Evolutionary conservation across 805 yeast species (phyloP).

Genomic region (Cyberlindnera xylosilytica): DNA sequence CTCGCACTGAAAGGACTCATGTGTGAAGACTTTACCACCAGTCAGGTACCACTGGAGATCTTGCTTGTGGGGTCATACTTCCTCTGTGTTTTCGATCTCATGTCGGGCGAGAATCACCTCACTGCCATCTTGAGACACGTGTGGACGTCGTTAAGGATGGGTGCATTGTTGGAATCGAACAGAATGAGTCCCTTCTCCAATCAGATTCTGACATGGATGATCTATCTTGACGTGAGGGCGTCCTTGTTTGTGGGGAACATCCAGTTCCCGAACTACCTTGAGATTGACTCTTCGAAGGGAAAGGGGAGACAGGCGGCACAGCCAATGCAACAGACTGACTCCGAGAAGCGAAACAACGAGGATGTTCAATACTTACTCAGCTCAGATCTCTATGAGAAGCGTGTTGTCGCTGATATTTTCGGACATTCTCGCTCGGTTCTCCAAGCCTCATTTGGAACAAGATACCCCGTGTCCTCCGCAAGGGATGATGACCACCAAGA

Average conservation of each 20-base stretch:
- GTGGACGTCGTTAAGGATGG: slow-evolving; percentile 8
- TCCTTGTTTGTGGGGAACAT: slow-evolving; percentile 9
- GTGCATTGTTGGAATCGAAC: slow-evolving; percentile 1
- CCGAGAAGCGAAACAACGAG: neutral
- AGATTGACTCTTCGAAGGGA: neutral
- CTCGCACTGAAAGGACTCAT: slow-evolving; percentile 6
- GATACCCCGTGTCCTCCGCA: slow-evolving; percentile 3
- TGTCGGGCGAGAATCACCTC: slow-evolving; percentile 6
- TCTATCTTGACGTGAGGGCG: slow-evolving; percentile 8
- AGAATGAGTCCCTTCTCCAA: slow-evolving; percentile 3
- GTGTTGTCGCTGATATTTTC: slow-evolving; percentile 6
- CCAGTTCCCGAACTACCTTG: slow-evolving; percentile 10
- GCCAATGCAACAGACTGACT: neutral
- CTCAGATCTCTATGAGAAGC: slow-evolving; percentile 7
- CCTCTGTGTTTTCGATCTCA: slow-evolving; percentile 7
- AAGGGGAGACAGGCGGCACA: neutral
- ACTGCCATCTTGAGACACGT: slow-evolving; percentile 8
- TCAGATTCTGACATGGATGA: slow-evolving; percentile 10
- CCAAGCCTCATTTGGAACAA: slow-evolving; percentile 2
- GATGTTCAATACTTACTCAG: slow-evolving; percentile 8
- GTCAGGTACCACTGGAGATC: slow-evolving; percentile 6
- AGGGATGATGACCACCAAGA: slow-evolving; percentile 2
- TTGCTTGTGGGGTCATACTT: slow-evolving; percentile 7
- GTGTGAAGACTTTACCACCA: slow-evolving; percentile 4
- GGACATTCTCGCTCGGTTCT: slow-evolving; percentile 2